phyloP scores from a whole-genome alignment of 768 basidiomycete genomes.

The Fibroporia radiculosa region DNA sequence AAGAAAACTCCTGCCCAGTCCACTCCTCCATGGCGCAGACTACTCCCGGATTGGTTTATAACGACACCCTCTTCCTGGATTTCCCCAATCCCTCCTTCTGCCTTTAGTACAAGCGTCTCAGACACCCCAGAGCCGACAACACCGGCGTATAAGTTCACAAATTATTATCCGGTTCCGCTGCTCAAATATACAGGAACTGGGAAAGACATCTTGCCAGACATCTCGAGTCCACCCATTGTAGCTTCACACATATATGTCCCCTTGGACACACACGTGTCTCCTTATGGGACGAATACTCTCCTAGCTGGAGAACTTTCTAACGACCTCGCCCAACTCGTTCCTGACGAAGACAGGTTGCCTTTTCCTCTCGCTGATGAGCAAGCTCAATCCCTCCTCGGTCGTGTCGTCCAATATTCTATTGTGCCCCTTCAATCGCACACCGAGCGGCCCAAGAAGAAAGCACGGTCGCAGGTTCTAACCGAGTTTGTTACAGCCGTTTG shows the following conservation, averaged over 20 bases:
- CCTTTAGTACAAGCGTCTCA: too few species aligned
- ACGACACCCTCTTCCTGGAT: not conserved
- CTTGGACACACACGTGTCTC: not conserved
- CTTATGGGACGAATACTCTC: not conserved
- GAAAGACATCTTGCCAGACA: not conserved
- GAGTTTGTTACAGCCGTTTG: not conserved
- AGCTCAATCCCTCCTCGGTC: not conserved
- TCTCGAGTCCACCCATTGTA: not conserved
- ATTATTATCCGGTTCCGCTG: not conserved
- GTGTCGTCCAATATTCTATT: not conserved
- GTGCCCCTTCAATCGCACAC: not conserved
- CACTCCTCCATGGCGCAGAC: not conserved
- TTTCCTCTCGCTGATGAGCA: not conserved
- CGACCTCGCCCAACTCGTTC: not conserved
- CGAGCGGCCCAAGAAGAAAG: not conserved
- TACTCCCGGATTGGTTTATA: not conserved
- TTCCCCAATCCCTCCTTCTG: not conserved
- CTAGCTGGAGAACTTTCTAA: too few species aligned
- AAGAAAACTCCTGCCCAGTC: not conserved
- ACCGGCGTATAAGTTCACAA: not conserved
- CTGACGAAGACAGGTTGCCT: not conserved
- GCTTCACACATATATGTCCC: not conserved
- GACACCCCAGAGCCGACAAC: not conserved
- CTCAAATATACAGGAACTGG: not conserved
- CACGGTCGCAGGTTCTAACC: not conserved